A percentile compares a stretch with the other conserved stretches of the same genome.
Conservation (phyloP, 192 early-diverging fungal genomes). For the Coemansia nantahalensis region DNA sequence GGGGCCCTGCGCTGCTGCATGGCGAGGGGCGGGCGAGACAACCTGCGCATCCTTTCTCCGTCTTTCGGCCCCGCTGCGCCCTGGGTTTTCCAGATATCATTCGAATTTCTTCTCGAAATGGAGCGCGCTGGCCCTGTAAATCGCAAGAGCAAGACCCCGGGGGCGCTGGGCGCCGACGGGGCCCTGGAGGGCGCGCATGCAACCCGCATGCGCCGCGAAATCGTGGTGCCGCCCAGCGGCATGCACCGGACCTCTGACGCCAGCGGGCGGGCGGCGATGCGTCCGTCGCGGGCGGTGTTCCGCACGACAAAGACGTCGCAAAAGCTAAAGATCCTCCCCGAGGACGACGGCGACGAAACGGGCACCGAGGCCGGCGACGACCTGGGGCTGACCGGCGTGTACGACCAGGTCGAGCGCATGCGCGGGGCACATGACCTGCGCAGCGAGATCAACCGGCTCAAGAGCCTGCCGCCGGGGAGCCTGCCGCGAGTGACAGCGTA, state of each 20-base stretch:
- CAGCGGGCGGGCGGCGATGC: constrained; percentile 19
- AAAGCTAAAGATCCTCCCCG: constrained; percentile 88
- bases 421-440: constrained; percentile 54
- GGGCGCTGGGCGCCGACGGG: constrained; percentile 10
- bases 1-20: too few species aligned
- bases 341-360: constrained; percentile 58
- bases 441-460: constrained; percentile 71
- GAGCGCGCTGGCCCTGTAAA: constrained; percentile 25
- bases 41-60: too few species aligned
- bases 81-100: too few species aligned
- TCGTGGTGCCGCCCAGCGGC: constrained; percentile 48
- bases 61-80: too few species aligned
- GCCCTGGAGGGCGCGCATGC: constrained; percentile 44
- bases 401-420: constrained; percentile 71
- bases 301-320: constrained; percentile 92
- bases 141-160: constrained; percentile 19
- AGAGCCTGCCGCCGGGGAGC: constrained; percentile 67
- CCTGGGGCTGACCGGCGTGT: constrained; percentile 54
- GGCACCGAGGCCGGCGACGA: constrained; percentile 56
- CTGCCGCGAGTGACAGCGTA: constrained; percentile 82
- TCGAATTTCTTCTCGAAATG: too few species aligned
- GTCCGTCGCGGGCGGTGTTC: constrained; percentile 62
- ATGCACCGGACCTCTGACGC: constrained; percentile 43
- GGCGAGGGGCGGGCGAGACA: too few species aligned
- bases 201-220: constrained; percentile 48